phyloP scores from a whole-genome alignment of 345 rosid species.

The Salix koriyanagi region DNA sequence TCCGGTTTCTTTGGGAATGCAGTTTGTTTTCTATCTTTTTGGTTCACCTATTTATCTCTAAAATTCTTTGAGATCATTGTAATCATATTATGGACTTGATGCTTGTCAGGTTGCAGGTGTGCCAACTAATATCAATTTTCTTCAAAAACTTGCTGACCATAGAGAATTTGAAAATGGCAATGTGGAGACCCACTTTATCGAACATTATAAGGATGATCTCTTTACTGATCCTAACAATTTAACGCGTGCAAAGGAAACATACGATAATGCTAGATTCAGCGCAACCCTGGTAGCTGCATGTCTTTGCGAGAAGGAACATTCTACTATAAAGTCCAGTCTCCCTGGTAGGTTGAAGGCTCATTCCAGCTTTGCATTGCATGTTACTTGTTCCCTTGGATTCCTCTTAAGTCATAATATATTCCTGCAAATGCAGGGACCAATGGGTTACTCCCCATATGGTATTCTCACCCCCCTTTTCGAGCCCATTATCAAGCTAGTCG shows the following conservation, averaged over 20 bases:
- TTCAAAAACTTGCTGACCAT: constrained; percentile 71
- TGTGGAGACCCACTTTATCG: constrained; percentile 94
- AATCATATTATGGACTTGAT: constrained; percentile 12
- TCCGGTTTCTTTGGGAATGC: too few species aligned
- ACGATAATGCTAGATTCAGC: constrained; percentile 42
- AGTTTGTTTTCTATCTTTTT: background rate
- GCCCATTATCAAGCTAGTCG: constrained; percentile 61
- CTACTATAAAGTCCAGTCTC: constrained; percentile 33
- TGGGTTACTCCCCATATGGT: constrained; percentile 57
- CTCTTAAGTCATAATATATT: constrained; percentile 8
- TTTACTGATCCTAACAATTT: constrained; percentile 58
- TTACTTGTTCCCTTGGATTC: constrained; percentile 2
- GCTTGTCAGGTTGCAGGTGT: constrained; percentile 83
- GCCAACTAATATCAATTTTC: constrained; percentile 84
- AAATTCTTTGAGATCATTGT: background rate
- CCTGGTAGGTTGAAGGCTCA: constrained; percentile 46
- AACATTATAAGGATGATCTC: constrained; percentile 65
- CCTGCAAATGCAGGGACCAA: constrained; percentile 43
- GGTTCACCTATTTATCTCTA: background rate
- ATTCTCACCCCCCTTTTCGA: constrained; percentile 72
- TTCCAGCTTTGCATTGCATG: constrained; percentile 11
- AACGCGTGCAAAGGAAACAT: constrained; percentile 41
- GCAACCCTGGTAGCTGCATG: constrained; percentile 75
- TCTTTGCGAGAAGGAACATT: constrained; percentile 54
- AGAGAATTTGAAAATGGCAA: constrained; percentile 66